Base-by-base conservation (phyloP, 129 eudicot species). In the Ambrosia trifida region DNA sequence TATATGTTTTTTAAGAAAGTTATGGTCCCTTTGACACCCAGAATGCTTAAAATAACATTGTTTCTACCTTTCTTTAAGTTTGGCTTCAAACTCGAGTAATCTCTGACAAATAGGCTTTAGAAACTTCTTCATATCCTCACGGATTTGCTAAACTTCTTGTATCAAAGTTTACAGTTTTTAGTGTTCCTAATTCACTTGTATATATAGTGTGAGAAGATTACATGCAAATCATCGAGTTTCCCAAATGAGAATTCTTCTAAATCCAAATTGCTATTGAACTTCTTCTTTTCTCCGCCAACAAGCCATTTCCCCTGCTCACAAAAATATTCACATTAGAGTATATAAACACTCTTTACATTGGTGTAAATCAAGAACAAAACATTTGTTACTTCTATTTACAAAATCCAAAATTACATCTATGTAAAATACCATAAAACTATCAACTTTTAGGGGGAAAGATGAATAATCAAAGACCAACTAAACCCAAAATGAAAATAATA, bases 161-260 rank as follows among this genome's bases (percentile, higher is more conserved):
- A 4, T 11, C 54, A 49, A n/a, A 49, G 6, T 49, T 49, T 49
- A 5, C 54, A 19, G n/a, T 49, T 49, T 18, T 52, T 10, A 52
- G 31, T 11, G 31, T 52, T 52, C 59, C 59, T 54, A 20, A 54
- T 54, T 24, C 61, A 54, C 61, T 62, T 33, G 44, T 5, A 19
- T 20, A 56, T 24, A 16, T 9, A 30, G 40, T 24, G 28, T 66
- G 43, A 66, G 52, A 38, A 36, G 11, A 69, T 77, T 87, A 94
- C 98, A 96, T 94, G 83, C 86, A 94, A 80, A 71, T 94, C 98
- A 77, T 94, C 98, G 65, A 94, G 83, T 80, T 94, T 97, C 17
- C 98, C 98, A 64, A 87, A 85, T 51, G 98, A 85, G 83, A 94
- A 94, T 78, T 94, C 98, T 1, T 72, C 81, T 62, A 94, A 54